A percentile compares a stretch with the other conserved stretches of the same genome.
These are phyloP conservation scores for Podaxis sp. DNA, from an alignment of 768 basidiomycete genomes.

Conservation along the genomic window DNA sequence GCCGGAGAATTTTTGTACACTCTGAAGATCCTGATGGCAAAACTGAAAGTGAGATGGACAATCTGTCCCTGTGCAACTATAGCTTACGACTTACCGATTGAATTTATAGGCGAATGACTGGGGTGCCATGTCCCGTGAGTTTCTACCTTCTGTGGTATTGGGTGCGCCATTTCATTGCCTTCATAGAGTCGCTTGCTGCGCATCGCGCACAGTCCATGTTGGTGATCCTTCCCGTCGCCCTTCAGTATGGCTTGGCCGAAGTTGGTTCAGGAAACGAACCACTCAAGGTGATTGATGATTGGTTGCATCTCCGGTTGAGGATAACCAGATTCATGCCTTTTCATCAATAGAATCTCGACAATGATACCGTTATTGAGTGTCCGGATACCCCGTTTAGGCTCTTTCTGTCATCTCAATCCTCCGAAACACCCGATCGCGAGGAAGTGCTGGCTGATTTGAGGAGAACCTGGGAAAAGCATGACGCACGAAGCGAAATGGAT, in stretches of 20 bases:
- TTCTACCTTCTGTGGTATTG: neutral
- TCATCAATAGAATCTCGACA: slow-evolving; percentile 51
- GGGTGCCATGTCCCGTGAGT: slow-evolving; percentile 62
- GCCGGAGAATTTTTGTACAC: slow-evolving; percentile 57
- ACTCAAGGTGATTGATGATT: slow-evolving; percentile 40
- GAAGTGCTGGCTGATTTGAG: slow-evolving; percentile 23
- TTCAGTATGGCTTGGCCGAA: slow-evolving; percentile 48
- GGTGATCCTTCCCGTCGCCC: slow-evolving; percentile 43
- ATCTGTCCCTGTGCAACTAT: too few relatives aligned
- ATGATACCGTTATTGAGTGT: slow-evolving; percentile 37
- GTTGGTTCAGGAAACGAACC: slow-evolving; percentile 44
- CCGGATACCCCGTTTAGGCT: slow-evolving; percentile 38
- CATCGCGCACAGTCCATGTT: slow-evolving; percentile 47
- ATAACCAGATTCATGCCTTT: too few relatives aligned
- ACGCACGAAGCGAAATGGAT: slow-evolving; percentile 29
- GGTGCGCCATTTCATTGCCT: neutral
- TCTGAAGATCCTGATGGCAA: slow-evolving; percentile 67
- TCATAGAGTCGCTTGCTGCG: slow-evolving; percentile 45
- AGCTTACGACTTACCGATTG: neutral
- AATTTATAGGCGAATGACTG: slow-evolving; percentile 58
- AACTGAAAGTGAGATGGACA: slow-evolving; percentile 47
- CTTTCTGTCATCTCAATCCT: slow-evolving; percentile 23
- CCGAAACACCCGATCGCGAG: slow-evolving; percentile 23
- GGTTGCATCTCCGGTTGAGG: too few relatives aligned
- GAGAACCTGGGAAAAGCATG: slow-evolving; percentile 29